Conservation (phyloP, 2,329 filamentous ascomycete species). For the Cyclaneusma minus region DNA sequence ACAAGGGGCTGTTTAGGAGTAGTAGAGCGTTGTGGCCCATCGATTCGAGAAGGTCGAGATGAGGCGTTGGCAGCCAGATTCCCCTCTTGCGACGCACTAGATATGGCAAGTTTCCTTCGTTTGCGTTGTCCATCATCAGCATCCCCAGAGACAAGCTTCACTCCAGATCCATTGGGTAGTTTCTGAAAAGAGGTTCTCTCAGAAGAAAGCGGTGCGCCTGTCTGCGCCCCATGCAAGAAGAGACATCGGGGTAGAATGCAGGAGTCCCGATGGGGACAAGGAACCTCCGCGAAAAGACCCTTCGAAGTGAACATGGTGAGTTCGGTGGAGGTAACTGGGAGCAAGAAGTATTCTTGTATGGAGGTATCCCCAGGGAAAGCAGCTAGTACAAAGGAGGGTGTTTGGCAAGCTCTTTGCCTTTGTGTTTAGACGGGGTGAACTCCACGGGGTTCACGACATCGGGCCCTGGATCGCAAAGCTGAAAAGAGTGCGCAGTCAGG, state of each 20-base stretch:
- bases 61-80: neutral
- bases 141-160: neutral
- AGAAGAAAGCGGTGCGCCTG: neutral
- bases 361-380: too few species aligned
- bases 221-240: slow-evolving; percentile 13
- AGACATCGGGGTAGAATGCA: slow-evolving; percentile 18
- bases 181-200: neutral
- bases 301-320: slow-evolving; percentile 18
- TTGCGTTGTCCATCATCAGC: slow-evolving; percentile 1
- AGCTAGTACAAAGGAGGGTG: too few species aligned
- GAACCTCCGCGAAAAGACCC: slow-evolving; percentile 15
- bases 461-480: too few species aligned
- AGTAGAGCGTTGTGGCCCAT: too few species aligned
- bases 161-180: neutral
- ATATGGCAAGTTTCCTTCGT: slow-evolving; percentile 2
- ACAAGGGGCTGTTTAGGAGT: too few species aligned
- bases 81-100: neutral
- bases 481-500: too few species aligned
- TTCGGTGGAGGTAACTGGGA: too few species aligned
- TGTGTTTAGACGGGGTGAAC: too few species aligned
- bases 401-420: too few species aligned
- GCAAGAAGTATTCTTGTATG: too few species aligned
- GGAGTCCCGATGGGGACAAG: slow-evolving; percentile 15
- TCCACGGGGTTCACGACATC: too few species aligned
- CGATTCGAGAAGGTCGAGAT: too few species aligned